Evolutionary conservation across 768 basidiomycete genomes (phyloP).

Genomic region (Lyophyllum atratum): DNA sequence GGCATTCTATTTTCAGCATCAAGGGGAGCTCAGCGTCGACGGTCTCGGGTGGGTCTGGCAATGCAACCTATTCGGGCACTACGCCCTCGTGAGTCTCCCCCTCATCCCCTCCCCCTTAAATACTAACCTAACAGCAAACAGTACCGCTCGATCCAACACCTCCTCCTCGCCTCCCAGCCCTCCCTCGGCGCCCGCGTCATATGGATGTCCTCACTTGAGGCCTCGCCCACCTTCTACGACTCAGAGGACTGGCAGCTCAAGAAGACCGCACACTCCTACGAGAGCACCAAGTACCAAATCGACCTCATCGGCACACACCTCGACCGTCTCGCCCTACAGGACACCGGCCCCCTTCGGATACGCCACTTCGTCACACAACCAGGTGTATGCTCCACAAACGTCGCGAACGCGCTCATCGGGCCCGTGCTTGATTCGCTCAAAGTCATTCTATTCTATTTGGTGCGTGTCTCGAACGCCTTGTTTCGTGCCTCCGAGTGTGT

Average conservation of each 20-base stretch:
- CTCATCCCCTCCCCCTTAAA: background rate
- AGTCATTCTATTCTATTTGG: constrained; percentile 61
- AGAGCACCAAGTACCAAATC: constrained; percentile 75
- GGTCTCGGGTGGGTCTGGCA: constrained; percentile 84
- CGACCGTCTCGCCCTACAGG: constrained; percentile 42
- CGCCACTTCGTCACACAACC: constrained; percentile 72
- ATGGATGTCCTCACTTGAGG: constrained; percentile 80
- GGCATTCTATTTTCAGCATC: constrained; percentile 54
- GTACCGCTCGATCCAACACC: constrained; percentile 63
- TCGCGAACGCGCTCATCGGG: constrained; percentile 49
- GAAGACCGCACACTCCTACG: constrained; percentile 63
- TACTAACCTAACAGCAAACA: constrained; percentile 29
- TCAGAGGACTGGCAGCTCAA: constrained; percentile 73
- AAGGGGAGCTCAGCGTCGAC: constrained; percentile 63
- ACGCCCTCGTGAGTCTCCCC: constrained; percentile 56
- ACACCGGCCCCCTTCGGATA: constrained; percentile 27
- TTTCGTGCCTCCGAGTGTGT: too few relatives aligned
- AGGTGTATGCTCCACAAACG: constrained; percentile 67
- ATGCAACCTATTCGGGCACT: constrained; percentile 83
- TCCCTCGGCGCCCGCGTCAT: constrained; percentile 58
- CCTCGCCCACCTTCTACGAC: constrained; percentile 54
- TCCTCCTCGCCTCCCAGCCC: constrained; percentile 47
- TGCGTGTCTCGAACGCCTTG: constrained; percentile 41
- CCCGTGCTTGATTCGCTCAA: constrained; percentile 50
- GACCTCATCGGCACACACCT: constrained; percentile 64